Percentiles rank a stretch among this genome's conserved stretches.
Conservation (phyloP, 2,329 filamentous ascomycete genomes). For the Ophiostoma sp. region DNA sequence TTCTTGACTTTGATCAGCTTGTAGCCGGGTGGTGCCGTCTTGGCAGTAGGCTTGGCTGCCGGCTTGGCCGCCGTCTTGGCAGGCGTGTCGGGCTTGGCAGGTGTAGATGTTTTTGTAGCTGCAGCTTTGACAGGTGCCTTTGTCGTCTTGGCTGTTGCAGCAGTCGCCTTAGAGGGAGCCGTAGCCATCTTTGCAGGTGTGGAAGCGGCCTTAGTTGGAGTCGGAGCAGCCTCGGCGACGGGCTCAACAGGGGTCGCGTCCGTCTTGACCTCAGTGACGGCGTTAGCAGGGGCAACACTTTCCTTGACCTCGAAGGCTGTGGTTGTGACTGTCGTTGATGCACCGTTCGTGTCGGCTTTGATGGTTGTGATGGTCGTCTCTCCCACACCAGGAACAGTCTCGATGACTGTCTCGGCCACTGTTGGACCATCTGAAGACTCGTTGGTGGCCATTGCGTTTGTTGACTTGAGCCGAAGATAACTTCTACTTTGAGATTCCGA, state of each 20-base stretch:
- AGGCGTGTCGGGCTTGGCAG: not conserved
- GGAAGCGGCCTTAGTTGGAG: not conserved
- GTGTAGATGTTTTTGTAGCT: no score
- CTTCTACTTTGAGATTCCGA: not conserved
- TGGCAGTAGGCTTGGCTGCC: not conserved
- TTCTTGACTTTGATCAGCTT: conserved; percentile 24
- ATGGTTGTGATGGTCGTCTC: not conserved
- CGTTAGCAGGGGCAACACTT: not conserved
- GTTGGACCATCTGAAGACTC: not conserved
- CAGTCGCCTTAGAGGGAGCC: not conserved
- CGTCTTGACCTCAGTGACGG: not conserved
- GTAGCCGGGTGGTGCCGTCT: conserved; percentile 23
- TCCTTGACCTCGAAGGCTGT: not conserved
- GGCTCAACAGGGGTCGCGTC: not conserved
- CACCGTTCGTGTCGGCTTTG: not conserved
- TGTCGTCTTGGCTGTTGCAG: not conserved
- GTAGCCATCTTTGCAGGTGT: not conserved
- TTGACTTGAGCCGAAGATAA: not conserved
- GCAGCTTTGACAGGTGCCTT: not conserved
- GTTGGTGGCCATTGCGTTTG: not conserved
- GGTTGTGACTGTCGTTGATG: not conserved
- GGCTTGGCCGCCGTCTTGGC: not conserved
- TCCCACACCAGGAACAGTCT: not conserved
- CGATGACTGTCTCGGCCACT: not conserved
- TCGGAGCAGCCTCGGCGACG: not conserved